phyloP scores from a whole-genome alignment of 768 basidiomycete species.

The Rhodotorula taiwanensis region DNA sequence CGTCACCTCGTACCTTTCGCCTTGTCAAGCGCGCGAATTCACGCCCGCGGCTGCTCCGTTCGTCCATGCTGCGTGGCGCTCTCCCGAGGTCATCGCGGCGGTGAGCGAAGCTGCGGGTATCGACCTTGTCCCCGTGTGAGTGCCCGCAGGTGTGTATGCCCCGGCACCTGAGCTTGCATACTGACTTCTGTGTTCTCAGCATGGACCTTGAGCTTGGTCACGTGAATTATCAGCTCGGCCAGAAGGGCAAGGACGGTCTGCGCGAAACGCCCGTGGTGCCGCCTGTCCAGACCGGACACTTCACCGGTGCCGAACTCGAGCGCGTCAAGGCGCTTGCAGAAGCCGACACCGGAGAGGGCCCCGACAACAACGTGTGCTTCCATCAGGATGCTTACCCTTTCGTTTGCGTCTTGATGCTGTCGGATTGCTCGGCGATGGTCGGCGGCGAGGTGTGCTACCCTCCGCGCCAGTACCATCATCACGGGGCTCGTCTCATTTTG shows the following conservation, averaged over 20 bases:
- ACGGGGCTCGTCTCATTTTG: not conserved
- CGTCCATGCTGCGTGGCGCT: slow-evolving; percentile 12
- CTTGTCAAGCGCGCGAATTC: slow-evolving; percentile 14
- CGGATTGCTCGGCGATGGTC: slow-evolving; percentile 14
- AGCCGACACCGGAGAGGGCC: not conserved
- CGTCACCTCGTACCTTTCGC: not conserved
- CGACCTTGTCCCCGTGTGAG: slow-evolving; percentile 24
- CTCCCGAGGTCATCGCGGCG: slow-evolving; percentile 13
- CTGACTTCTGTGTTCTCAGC: not conserved
- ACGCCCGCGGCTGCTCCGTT: slow-evolving; percentile 11
- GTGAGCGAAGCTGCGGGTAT: slow-evolving; percentile 29
- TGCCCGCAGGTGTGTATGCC: not conserved
- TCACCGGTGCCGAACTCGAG: not conserved
- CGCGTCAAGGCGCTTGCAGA: not conserved
- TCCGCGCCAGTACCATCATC: not conserved
- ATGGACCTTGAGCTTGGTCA: slow-evolving; percentile 19
- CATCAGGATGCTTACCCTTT: slow-evolving; percentile 12
- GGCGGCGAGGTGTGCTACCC: slow-evolving; percentile 20
- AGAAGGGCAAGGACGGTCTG: not conserved
- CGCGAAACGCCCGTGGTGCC: not conserved
- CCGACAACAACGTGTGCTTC: slow-evolving; percentile 3
- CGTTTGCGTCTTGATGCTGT: slow-evolving; percentile 30
- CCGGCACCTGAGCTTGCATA: too few relatives aligned
- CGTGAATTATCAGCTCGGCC: slow-evolving; percentile 17
- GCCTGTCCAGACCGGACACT: not conserved